Percentiles rank a stretch among this genome's conserved stretches.
Evolutionary conservation across 257 asterid species (phyloP).

Genomic region (Jacaranda copaia): DNA sequence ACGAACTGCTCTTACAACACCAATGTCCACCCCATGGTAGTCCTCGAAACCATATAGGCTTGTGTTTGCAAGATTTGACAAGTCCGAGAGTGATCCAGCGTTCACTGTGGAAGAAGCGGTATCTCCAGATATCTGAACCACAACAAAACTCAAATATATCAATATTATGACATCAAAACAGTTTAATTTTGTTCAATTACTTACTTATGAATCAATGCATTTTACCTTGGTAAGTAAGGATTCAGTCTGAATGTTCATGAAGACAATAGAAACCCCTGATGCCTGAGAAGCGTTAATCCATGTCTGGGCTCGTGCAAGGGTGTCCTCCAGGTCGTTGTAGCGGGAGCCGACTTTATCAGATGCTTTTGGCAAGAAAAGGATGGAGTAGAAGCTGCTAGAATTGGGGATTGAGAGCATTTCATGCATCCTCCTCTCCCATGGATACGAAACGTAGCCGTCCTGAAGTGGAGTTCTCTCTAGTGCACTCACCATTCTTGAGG

Average conservation of each 20-base stretch:
- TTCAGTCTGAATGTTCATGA: constrained; percentile 93
- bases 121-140: constrained; percentile 79
- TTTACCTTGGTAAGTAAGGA: constrained; percentile 90
- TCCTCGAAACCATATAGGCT: constrained; percentile 94
- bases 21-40: constrained; percentile 92
- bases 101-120: constrained; percentile 83
- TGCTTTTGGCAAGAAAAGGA: constrained; percentile 84
- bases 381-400: constrained; percentile 86
- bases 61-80: constrained; percentile 74
- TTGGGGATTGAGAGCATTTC: constrained; percentile 73
- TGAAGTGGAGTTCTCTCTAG: constrained; percentile 64
- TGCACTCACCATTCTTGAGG: constrained; percentile 75
- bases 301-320: constrained; percentile 89
- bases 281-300: constrained; percentile 93
- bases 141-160: background rate
- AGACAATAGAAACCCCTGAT: constrained; percentile 75
- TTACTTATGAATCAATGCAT: no score
- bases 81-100: constrained; percentile 83
- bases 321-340: constrained; percentile 85
- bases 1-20: constrained; percentile 88
- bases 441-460: constrained; percentile 88
- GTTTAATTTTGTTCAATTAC: no score
- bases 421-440: constrained; percentile 78
- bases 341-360: constrained; percentile 59
- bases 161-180: no score